Evolutionary conservation across 306 rosid genomes (phyloP).

Genomic region (Begonia peltatifolia): DNA sequence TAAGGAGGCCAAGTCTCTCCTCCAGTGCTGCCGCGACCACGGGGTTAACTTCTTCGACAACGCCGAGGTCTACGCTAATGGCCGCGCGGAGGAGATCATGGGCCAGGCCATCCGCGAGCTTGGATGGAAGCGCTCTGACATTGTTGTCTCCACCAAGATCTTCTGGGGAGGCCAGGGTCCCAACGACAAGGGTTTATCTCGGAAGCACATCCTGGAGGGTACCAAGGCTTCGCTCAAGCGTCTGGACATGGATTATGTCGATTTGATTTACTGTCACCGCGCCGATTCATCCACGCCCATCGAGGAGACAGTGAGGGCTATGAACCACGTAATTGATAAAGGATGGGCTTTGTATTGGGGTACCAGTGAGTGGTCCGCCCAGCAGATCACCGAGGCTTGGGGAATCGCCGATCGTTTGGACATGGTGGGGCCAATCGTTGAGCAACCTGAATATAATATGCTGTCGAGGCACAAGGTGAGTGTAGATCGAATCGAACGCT

Average conservation of each 20-base stretch:
- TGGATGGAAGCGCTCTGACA: constrained; percentile 90
- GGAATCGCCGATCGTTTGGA: constrained; percentile 61
- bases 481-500: neutral
- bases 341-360: constrained; percentile 99
- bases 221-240: constrained; percentile 77
- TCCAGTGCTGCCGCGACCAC: constrained; percentile 80
- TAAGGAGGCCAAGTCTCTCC: constrained; percentile 78
- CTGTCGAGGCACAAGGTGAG: constrained; percentile 71
- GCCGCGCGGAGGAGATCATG: constrained; percentile 98
- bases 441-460: constrained; percentile 92
- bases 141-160: constrained; percentile 92
- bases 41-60: constrained; percentile 99
- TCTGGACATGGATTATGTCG: constrained; percentile 77
- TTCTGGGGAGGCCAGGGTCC: constrained; percentile 99
- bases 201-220: constrained; percentile 83
- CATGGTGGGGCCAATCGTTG: constrained; percentile 78
- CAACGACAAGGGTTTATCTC: constrained; percentile 80
- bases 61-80: constrained; percentile 96
- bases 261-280: constrained; percentile 67
- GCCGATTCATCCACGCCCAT: constrained; percentile 75
- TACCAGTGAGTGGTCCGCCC: constrained; percentile 95
- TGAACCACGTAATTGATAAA: constrained; percentile 66
- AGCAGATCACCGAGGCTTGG: constrained; percentile 97
- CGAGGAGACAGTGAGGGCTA: constrained; percentile 90
- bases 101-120: constrained; percentile 86